Base-by-base conservation (phyloP, 2,329 filamentous ascomycete species). In the Phialocephala sp. region DNA sequence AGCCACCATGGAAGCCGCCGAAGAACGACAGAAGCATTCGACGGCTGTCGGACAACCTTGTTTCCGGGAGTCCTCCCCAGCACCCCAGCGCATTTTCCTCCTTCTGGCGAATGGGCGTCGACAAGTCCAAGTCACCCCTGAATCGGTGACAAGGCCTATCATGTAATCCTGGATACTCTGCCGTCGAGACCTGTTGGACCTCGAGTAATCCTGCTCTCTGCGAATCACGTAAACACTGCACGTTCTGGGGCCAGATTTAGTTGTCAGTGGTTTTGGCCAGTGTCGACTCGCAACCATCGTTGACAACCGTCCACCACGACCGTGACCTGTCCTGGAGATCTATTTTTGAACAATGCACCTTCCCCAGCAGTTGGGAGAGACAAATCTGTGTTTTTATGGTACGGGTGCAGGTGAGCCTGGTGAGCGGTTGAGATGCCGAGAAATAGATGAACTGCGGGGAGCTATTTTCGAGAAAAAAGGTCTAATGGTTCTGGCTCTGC, bases 1-100 rank as follows among this genome's bases (percentile, higher is more conserved):
- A 71, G 68, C 67, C 69, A 70, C 70, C 55, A 68, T 69, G 66
- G 70, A 72, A 70, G 66, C 66, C 67, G 62, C 66, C 67, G 65
- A 71, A 68, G 61, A 57, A 68, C 68, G 62, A 66, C 47, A 61
- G 57, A 61, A 62, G 57, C 50, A 60, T 60, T 55, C 32, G 36
- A 56, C 59, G 50, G 50, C 60, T 60, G 60, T 66, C 61, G 63
- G 60, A 52, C 59, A 52, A 64, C 68, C 64, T 68, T 60, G 64
- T 64, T 64, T 62, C 65, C 66, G 62, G 62, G 15, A 41, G 27
- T 32, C 27, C 27, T 32, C 27, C 27, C 37, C 52, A 62, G 20
- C 47, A 43, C 60, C 62, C 52, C 58, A 47, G 50, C 60, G 58
- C 58, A 32, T 43, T 60, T 55, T 43, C 63, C 60, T 36, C 14